Evolutionary conservation across 2,329 filamentous ascomycete species (phyloP).

Genomic region (Dothistroma pini): DNA sequence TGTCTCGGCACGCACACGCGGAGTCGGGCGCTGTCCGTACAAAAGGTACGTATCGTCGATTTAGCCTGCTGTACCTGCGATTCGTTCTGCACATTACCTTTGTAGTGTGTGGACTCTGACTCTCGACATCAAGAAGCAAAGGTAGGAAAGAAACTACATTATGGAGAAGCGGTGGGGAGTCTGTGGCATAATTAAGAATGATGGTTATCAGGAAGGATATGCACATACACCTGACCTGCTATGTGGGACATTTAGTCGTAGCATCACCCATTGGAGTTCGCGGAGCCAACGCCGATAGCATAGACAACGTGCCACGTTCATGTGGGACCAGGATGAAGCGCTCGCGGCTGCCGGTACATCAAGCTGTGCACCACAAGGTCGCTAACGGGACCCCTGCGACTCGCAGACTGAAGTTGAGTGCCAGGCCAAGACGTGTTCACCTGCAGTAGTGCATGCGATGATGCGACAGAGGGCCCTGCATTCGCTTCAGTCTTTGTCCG

Average conservation of each 20-base stretch:
- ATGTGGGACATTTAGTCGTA: not conserved
- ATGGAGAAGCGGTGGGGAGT: not conserved
- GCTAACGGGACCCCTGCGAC: not conserved
- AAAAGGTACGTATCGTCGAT: conserved; percentile 1
- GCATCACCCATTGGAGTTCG: not conserved
- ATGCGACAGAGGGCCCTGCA: not conserved
- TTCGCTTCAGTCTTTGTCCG: too few species aligned
- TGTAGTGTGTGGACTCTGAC: not conserved
- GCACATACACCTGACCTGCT: not conserved
- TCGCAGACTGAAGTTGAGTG: not conserved
- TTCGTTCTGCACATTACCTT: not conserved
- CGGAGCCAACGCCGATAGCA: not conserved
- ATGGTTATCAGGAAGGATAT: not conserved
- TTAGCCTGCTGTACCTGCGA: conserved; percentile 4
- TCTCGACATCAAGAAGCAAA: not conserved
- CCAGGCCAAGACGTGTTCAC: not conserved
- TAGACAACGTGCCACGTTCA: not conserved
- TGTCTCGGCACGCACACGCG: not conserved
- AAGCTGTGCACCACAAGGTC: not conserved
- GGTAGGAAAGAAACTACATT: not conserved
- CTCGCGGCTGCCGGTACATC: not conserved
- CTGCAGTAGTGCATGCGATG: not conserved
- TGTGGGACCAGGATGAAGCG: not conserved
- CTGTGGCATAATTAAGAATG: not conserved
- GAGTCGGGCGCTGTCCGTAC: not conserved